Percentiles rank a stretch among this genome's conserved stretches.
Evolutionary conservation across 257 asterid species (phyloP).

Genomic region (Osmanthus fragrans): DNA sequence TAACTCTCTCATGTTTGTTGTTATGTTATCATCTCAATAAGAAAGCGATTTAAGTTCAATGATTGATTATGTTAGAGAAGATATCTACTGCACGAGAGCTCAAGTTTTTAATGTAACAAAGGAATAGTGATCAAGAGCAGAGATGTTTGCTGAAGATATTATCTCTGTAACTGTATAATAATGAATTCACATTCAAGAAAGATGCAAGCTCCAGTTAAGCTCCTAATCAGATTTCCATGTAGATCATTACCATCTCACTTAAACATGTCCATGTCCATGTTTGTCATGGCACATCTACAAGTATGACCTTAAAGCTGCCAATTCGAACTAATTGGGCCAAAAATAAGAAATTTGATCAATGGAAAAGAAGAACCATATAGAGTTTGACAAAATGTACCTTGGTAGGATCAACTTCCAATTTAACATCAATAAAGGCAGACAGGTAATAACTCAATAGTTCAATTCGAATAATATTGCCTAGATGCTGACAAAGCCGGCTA

Average conservation of each 20-base stretch:
- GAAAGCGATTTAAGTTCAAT: no score
- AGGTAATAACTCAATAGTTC: constrained; percentile 8
- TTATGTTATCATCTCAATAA: no score
- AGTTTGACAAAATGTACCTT: constrained; percentile 43
- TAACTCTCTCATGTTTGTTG: no score
- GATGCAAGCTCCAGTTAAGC: neutral
- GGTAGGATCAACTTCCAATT: constrained; percentile 42
- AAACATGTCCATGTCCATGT: neutral
- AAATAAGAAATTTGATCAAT: neutral
- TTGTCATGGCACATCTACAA: neutral
- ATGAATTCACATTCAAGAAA: neutral
- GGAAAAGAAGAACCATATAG: neutral
- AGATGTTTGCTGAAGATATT: neutral
- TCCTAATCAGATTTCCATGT: neutral
- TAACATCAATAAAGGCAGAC: constrained; percentile 7
- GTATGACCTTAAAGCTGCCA: neutral
- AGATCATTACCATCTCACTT: neutral
- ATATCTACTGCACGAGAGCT: no score
- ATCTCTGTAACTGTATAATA: neutral
- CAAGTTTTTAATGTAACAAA: neutral
- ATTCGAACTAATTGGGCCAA: neutral
- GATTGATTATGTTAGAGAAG: no score
- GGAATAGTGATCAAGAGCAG: neutral
- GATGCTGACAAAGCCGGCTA: constrained; percentile 92
- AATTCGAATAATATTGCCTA: constrained; percentile 24